A percentile compares a stretch with the other conserved stretches of the same genome.
Evolutionary conservation across 768 basidiomycete species (phyloP).

Genomic region (Russula abietina): DNA sequence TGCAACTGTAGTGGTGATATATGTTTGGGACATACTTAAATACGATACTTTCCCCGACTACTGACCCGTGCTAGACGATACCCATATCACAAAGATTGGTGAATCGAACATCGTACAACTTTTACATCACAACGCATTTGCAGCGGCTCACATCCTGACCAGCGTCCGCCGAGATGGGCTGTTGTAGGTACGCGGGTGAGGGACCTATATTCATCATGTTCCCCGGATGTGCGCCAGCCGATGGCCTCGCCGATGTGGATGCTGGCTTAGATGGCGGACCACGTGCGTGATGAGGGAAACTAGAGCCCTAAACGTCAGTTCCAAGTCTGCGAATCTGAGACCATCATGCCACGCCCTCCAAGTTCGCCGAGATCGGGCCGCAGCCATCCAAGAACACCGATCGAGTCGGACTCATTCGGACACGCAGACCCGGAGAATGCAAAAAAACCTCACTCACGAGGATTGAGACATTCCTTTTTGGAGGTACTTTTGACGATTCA

Average conservation of each 20-base stretch:
- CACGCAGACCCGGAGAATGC: not conserved
- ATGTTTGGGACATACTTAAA: not conserved
- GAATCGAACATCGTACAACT: not conserved
- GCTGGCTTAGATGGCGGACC: not conserved
- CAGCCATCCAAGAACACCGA: not conserved
- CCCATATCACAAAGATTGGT: not conserved
- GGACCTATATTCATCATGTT: not conserved
- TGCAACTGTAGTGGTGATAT: too few relatives aligned
- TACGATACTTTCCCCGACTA: not conserved
- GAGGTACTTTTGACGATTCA: not conserved
- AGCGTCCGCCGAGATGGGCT: not conserved
- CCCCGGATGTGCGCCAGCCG: not conserved
- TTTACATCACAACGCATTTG: not conserved
- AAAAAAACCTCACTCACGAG: not conserved
- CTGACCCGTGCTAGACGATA: not conserved
- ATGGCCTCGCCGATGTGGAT: not conserved
- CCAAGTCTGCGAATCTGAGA: not conserved
- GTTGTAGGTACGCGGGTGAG: not conserved
- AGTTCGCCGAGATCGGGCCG: not conserved
- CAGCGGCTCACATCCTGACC: not conserved
- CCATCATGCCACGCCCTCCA: not conserved
- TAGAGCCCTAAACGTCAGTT: not conserved
- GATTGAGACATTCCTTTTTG: not conserved
- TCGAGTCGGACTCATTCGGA: not conserved
- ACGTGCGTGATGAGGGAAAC: not conserved